Percentiles rank a stretch among this genome's conserved stretches.
phyloP scores from a whole-genome alignment of 2,329 filamentous ascomycete genomes.

The Scopulariopsis brevicaulis region DNA sequence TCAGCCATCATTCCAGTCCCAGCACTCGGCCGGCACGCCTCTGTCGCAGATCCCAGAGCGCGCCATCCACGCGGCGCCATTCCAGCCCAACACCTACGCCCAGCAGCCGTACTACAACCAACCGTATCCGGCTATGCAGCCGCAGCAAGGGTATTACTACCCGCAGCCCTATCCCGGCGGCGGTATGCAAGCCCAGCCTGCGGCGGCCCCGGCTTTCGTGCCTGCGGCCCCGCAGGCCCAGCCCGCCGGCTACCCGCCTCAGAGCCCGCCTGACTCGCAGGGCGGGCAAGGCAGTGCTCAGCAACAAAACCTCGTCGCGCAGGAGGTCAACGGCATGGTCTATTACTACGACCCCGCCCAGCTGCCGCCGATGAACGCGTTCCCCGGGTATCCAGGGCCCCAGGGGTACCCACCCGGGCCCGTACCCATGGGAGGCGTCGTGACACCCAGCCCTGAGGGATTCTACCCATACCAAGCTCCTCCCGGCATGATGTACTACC shows the following conservation, averaged over 20 bases:
- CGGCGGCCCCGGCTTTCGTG: conserved; percentile 43
- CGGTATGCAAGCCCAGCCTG: conserved; percentile 17
- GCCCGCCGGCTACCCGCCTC: neutral
- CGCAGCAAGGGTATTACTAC: conserved; percentile 46
- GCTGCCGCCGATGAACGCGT: conserved; percentile 41
- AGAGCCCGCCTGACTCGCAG: conserved; percentile 1
- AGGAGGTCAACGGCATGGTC: conserved; percentile 91
- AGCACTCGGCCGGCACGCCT: conserved; percentile 65
- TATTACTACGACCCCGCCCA: conserved; percentile 86
- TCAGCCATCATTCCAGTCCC: conserved; percentile 58
- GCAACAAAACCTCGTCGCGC: conserved; percentile 48
- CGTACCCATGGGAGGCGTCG: conserved; percentile 69
- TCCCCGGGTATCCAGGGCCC: conserved; percentile 32
- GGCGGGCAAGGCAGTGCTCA: conserved; percentile 18
- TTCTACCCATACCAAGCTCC: conserved; percentile 59
- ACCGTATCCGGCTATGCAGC: conserved; percentile 25
- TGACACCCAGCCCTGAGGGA: conserved; percentile 54
- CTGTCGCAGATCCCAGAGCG: conserved; percentile 88
- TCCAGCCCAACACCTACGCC: conserved; percentile 63
- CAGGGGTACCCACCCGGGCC: conserved; percentile 45
- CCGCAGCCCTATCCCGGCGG: conserved; percentile 14
- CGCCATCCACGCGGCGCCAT: conserved; percentile 80
- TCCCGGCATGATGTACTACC: conserved; percentile 49
- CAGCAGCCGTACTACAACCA: conserved; percentile 61
- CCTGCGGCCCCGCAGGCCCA: conserved; percentile 30